A percentile compares a stretch with the other conserved stretches of the same genome.
phyloP scores from a whole-genome alignment of 2,329 filamentous ascomycete genomes.

The Ophiobolus disseminans region DNA sequence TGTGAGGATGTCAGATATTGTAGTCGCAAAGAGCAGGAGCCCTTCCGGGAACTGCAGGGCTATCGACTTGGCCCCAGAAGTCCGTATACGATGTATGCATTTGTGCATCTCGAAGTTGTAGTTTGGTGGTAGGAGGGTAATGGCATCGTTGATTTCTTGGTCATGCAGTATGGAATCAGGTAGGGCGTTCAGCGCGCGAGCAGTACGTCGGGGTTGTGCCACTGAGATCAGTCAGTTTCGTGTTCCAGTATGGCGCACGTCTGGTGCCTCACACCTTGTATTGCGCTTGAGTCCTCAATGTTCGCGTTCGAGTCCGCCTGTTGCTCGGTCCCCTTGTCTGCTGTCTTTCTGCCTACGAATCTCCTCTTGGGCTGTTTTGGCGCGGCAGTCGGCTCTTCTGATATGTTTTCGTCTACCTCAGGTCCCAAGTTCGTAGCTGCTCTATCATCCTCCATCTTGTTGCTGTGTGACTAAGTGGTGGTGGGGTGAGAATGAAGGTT shows the following conservation, averaged over 20 bases:
- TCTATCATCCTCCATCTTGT: slow-evolving; percentile 77
- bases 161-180: slow-evolving; percentile 87
- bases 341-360: slow-evolving; percentile 84
- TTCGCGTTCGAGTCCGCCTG: slow-evolving; percentile 48
- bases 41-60: slow-evolving; percentile 98
- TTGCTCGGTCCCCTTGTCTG: slow-evolving; percentile 63
- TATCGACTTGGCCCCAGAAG: slow-evolving; percentile 77
- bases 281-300: slow-evolving; percentile 68
- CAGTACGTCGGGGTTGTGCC: slow-evolving; percentile 72
- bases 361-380: slow-evolving; percentile 83
- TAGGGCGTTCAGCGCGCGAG: slow-evolving; percentile 88
- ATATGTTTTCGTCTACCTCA: slow-evolving; percentile 69
- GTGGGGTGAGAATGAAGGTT: neutral
- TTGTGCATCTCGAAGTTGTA: slow-evolving; percentile 99
- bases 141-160: slow-evolving; percentile 83
- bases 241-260: neutral
- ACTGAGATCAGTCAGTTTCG: slow-evolving; percentile 58
- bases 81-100: slow-evolving; percentile 92
- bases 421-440: slow-evolving; percentile 73
- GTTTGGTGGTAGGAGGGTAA: slow-evolving; percentile 87
- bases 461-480: neutral
- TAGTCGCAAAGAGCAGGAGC: slow-evolving; percentile 92
- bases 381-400: slow-evolving; percentile 55
- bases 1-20: slow-evolving; percentile 93
- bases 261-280: slow-evolving; percentile 66